Percentiles rank a stretch among this genome's conserved stretches.
Conservation (phyloP, 192 early-diverging fungal species). For the Podila horticola region DNA sequence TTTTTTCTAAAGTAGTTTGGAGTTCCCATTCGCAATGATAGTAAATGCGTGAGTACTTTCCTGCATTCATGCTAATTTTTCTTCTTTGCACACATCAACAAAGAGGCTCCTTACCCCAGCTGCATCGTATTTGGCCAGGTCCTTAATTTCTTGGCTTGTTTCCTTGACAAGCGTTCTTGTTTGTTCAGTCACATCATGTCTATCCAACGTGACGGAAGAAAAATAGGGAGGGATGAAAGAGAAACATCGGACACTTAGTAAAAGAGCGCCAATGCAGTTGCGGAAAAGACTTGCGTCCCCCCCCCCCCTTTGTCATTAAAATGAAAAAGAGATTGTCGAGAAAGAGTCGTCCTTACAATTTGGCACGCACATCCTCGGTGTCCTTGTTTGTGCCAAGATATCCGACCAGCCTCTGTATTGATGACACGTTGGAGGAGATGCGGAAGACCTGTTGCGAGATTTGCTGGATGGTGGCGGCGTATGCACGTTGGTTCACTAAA, state of each 20-base stretch:
- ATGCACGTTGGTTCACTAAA: constrained; percentile 5
- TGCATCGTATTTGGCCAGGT: constrained; percentile 67
- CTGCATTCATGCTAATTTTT: neutral
- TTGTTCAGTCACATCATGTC: constrained; percentile 81
- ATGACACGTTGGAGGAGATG: constrained; percentile 86
- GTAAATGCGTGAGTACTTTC: neutral
- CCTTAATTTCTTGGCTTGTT: constrained; percentile 82
- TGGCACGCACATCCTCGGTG: constrained; percentile 75
- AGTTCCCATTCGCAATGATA: neutral
- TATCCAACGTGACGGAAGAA: constrained; percentile 14
- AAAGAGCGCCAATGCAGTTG: neutral
- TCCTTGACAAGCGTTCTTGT: constrained; percentile 85
- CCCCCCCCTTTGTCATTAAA: too few relatives aligned
- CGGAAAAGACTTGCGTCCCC: neutral
- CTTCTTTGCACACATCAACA: neutral
- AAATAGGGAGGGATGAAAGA: neutral
- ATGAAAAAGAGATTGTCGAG: neutral
- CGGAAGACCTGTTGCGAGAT: constrained; percentile 88
- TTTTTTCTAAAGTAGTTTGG: constrained; percentile 65
- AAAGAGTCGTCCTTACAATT: constrained; percentile 64
- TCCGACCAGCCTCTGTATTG: constrained; percentile 80
- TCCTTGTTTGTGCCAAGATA: constrained; percentile 84
- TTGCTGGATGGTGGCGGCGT: constrained; percentile 53
- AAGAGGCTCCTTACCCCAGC: constrained; percentile 29
- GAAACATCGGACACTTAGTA: neutral